Evolutionary conservation across 2,329 filamentous ascomycete species (phyloP).

Genomic region (Alternaria sp.): DNA sequence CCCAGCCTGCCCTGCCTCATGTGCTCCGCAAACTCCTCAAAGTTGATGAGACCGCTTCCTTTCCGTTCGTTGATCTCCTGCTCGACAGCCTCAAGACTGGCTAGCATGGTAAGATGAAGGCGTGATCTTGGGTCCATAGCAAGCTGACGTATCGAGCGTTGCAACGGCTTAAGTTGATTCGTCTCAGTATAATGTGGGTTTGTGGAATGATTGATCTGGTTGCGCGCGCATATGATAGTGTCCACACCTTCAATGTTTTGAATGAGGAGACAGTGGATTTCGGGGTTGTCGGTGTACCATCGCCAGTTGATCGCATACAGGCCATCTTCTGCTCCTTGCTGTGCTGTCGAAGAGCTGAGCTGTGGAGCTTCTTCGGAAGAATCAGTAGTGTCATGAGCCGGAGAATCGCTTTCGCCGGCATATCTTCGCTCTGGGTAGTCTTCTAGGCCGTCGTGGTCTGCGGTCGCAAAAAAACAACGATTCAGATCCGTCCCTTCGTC

Average conservation of each 20-base stretch:
- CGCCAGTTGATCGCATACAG: slow-evolving; percentile 6
- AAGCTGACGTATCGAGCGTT: slow-evolving; percentile 29
- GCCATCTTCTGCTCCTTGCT: background rate
- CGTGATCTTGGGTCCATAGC: slow-evolving; percentile 27
- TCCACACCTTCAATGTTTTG: slow-evolving; percentile 3
- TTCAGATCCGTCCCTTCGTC: background rate
- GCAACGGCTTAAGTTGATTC: slow-evolving; percentile 22
- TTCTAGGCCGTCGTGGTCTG: slow-evolving; percentile 5
- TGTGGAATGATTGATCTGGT: slow-evolving; percentile 12
- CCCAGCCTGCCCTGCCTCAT: slow-evolving; percentile 72
- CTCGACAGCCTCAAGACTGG: slow-evolving; percentile 70
- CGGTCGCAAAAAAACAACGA: slow-evolving; percentile 6
- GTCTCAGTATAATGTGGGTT: slow-evolving; percentile 24
- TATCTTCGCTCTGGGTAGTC: slow-evolving; percentile 2
- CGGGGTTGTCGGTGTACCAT: slow-evolving; percentile 27
- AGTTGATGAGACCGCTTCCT: slow-evolving; percentile 80
- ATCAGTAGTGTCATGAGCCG: background rate
- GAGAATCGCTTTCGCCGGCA: background rate
- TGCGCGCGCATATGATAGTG: background rate
- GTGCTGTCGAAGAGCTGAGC: background rate
- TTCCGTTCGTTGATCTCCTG: slow-evolving; percentile 73
- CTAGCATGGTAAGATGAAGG: slow-evolving; percentile 50
- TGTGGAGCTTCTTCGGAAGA: background rate
- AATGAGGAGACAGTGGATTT: slow-evolving; percentile 22
- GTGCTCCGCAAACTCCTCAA: slow-evolving; percentile 78